A percentile compares a stretch with the other conserved stretches of the same genome.
These are phyloP conservation scores for Galerina sulciceps DNA, from an alignment of 768 basidiomycete species.

Conservation along the genomic window DNA sequence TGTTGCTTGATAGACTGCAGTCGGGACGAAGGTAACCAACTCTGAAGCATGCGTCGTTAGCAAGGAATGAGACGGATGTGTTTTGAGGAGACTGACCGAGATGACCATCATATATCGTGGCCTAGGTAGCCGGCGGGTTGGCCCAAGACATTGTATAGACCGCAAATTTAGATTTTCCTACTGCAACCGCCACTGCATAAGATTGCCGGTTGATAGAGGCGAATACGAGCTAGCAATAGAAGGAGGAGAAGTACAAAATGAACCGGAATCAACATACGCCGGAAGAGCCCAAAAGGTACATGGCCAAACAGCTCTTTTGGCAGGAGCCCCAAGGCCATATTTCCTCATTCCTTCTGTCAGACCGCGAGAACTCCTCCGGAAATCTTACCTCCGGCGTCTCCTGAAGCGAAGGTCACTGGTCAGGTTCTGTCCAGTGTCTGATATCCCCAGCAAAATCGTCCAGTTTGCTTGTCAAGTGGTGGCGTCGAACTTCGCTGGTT, in stretches of 20 bases:
- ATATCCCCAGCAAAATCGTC: too few species aligned
- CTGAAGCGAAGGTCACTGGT: not conserved
- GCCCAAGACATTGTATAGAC: too few species aligned
- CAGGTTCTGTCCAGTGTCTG: not conserved
- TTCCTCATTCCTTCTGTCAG: slow-evolving; percentile 10
- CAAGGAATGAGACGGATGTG: too few species aligned
- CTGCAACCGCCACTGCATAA: too few species aligned
- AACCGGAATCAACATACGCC: slow-evolving; percentile 1
- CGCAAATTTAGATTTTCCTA: too few species aligned
- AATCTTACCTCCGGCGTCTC: slow-evolving; percentile 9
- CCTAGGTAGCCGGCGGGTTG: too few species aligned
- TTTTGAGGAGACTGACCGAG: too few species aligned
- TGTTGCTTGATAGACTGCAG: too few species aligned
- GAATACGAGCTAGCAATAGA: not conserved
- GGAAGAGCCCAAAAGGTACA: not conserved
- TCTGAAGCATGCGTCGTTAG: too few species aligned
- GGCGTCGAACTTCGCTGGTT: slow-evolving; percentile 10
- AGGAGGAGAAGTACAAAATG: not conserved
- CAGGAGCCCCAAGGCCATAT: not conserved
- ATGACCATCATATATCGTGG: too few species aligned
- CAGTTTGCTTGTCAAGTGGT: slow-evolving; percentile 10
- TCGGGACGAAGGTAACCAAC: too few species aligned
- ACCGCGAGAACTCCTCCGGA: slow-evolving; percentile 5
- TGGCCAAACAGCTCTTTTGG: not conserved
- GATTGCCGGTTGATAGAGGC: not conserved